phyloP scores from a whole-genome alignment of 2,329 filamentous ascomycete species.

The Huntiella omanensis region DNA sequence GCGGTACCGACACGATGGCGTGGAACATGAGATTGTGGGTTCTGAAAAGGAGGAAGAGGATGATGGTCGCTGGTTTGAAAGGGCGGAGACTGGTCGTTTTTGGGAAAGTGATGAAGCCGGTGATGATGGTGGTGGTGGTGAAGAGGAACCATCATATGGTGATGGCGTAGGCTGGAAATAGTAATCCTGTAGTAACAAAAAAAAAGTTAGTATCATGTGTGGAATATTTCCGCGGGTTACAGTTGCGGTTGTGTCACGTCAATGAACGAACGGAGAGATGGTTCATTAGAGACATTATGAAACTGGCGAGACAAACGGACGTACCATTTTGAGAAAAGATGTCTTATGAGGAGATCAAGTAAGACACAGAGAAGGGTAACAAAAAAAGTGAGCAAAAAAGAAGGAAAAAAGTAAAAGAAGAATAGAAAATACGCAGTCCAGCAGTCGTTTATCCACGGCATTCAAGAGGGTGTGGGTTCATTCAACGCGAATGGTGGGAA shows the following conservation, averaged over 20 bases:
- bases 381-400: background rate
- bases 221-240: background rate
- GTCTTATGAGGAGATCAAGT: background rate
- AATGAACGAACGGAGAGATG: background rate
- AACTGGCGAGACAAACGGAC: background rate
- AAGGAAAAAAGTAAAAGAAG: background rate
- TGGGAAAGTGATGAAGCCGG: too few relatives aligned
- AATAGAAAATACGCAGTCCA: background rate
- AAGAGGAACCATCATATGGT: background rate
- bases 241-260: background rate
- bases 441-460: background rate
- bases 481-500: too few relatives aligned
- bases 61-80: background rate
- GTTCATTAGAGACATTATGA: background rate
- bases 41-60: background rate
- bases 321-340: background rate
- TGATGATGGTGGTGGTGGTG: background rate
- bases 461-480: too few relatives aligned
- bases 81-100: too few relatives aligned
- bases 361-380: background rate
- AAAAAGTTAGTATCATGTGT: conserved; percentile 3
- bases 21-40: background rate
- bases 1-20: conserved; percentile 4
- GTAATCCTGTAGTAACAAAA: conserved; percentile 1
- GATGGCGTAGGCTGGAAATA: background rate